Evolutionary conservation across 2,329 filamentous ascomycete genomes (phyloP), one percentile per base, ranked within the genome.

Genomic region (Aquanectria penicillioides): DNA sequence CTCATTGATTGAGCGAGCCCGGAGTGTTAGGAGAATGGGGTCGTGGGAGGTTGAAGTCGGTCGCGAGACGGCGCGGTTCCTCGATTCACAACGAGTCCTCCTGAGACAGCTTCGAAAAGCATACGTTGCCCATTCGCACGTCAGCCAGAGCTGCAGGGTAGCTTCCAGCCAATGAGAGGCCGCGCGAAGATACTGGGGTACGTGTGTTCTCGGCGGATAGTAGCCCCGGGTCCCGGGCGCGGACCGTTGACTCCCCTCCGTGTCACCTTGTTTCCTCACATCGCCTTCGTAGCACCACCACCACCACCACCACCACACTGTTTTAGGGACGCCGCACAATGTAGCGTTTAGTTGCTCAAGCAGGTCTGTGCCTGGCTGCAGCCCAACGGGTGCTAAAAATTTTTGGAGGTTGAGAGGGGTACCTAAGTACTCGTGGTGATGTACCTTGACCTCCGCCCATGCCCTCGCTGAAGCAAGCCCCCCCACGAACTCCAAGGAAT

Each of bases 101-200:
- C 65, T 71, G 64, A 71, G 59, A 66, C 64, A 71, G 64, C 62
- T 70, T 64, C 66, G 59, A 73, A 73, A 72, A 72, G 71, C 73
- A 75, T 74, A 75, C 73, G 73, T 75, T 71, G 73, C 73, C 66
- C 69, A 69, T 74, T 73, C 62, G 63, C 63, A 57, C 61, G 64
- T 66, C 63, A 71, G 63, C 62, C 54, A 57, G 36, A 73, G 64
- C 68, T 70, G 61, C 60, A 67, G 66, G 65, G 62, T 64, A 72
- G 67, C 59, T 63, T 31, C 41, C 46, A 57, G 57, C 72, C 72
- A 74, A 74, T 73, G 51, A 68, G 61, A 60, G 40, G 23, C 29
- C 37, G 26, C 31, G 26, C 13, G 44, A 41, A 49, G 36, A 47
- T 40, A 29, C 40, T 13, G 36, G 26, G 55, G 37, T 56, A 22